These are phyloP conservation scores for Primulina huaijiensis DNA, from an alignment of 257 asterid genomes.

Conservation along the genomic window DNA sequence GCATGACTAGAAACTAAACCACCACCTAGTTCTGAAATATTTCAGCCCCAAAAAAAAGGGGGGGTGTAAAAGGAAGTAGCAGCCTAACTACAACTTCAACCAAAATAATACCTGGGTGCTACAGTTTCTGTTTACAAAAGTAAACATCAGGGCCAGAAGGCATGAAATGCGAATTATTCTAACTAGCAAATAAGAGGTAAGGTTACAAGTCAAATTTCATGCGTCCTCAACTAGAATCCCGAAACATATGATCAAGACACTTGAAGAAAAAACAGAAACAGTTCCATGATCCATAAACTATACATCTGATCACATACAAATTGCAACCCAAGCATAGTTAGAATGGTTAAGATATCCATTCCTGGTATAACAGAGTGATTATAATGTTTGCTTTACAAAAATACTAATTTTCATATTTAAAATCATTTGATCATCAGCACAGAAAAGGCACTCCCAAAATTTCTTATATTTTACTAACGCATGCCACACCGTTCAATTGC, in stretches of 20 bases:
- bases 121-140: too few species aligned
- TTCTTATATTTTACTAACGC: not conserved
- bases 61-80: slow-evolving; percentile 20
- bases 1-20: slow-evolving; percentile 47
- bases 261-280: not conserved
- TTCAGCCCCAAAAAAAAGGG: slow-evolving; percentile 31
- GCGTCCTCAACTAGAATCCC: too few species aligned
- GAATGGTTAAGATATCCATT: not conserved
- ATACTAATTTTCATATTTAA: not conserved
- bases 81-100: too few species aligned
- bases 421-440: slow-evolving; percentile 9
- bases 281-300: not conserved
- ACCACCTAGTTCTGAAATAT: slow-evolving; percentile 38
- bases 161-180: not conserved
- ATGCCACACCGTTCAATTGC: not conserved
- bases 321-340: not conserved
- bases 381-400: not conserved
- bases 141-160: not conserved
- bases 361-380: not conserved
- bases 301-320: not conserved
- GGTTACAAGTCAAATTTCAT: not conserved
- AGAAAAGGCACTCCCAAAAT: not conserved
- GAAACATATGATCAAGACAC: not conserved
- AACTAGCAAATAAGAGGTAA: not conserved
- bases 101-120: too few species aligned